These are phyloP conservation scores for Rhynchosporium secalis DNA, from an alignment of 2,329 filamentous ascomycete genomes.

Conservation along the genomic window DNA sequence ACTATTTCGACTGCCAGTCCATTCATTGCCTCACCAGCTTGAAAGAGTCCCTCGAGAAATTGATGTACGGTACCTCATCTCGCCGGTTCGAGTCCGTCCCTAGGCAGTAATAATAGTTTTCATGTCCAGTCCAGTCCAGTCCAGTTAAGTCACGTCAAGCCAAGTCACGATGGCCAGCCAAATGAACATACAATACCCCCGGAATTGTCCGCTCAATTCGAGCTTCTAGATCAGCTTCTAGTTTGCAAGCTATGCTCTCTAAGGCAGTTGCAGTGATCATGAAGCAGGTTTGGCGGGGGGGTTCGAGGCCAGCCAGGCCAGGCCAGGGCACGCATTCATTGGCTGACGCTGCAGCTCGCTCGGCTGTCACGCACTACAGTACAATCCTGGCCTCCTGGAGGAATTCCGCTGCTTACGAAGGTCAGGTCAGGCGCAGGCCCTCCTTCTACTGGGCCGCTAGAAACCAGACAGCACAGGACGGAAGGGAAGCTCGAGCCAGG, in stretches of 20 bases:
- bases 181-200: too few species aligned
- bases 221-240: too few species aligned
- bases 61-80: too few species aligned
- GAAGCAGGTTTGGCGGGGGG: neutral
- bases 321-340: slow-evolving; percentile 1
- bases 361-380: neutral
- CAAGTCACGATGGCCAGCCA: too few species aligned
- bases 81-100: too few species aligned
- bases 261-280: slow-evolving; percentile 6
- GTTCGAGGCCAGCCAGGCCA: neutral
- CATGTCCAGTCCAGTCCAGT: too few species aligned
- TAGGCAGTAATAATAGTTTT: too few species aligned
- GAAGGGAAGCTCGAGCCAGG: slow-evolving; percentile 3
- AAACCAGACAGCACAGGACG: neutral
- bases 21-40: neutral
- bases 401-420: neutral
- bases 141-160: too few species aligned
- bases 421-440: neutral
- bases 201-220: neutral
- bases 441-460: slow-evolving; percentile 9
- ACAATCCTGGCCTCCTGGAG: slow-evolving; percentile 3
- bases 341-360: slow-evolving; percentile 1
- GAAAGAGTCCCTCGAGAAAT: neutral
- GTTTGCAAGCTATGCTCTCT: slow-evolving; percentile 1
- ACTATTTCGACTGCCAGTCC: neutral